Evolutionary conservation across 148 eudicot genomes (phyloP).

Genomic region (Heliamphora exappendiculata): DNA sequence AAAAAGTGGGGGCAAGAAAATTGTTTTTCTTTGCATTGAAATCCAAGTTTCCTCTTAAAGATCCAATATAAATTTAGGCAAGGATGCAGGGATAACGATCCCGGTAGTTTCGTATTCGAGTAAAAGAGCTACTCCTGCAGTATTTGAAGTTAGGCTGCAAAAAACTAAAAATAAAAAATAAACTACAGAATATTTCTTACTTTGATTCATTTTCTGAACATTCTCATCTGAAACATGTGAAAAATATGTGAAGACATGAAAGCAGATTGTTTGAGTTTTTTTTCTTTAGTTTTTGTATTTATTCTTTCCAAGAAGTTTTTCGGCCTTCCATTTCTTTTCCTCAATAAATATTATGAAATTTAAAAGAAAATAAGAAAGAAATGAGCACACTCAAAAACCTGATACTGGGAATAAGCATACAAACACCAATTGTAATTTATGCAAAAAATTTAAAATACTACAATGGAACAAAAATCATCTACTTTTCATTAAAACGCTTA

Average conservation of each 20-base stretch:
- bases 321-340: background rate
- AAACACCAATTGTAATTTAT: background rate
- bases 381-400: background rate
- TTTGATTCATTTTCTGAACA: too few relatives aligned
- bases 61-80: background rate
- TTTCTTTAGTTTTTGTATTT: background rate
- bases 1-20: too few relatives aligned
- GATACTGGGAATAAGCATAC: background rate
- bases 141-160: background rate
- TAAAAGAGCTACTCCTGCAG: background rate
- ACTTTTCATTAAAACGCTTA: too few relatives aligned
- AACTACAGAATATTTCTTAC: too few relatives aligned
- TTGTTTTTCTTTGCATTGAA: background rate
- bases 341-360: background rate
- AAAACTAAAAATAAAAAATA: too few relatives aligned
- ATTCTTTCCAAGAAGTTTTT: background rate
- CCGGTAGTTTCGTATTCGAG: background rate
- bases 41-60: background rate
- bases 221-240: background rate
- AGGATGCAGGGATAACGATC: background rate
- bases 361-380: background rate
- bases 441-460: too few relatives aligned
- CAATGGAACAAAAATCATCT: too few relatives aligned
- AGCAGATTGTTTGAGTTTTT: background rate
- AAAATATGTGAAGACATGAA: background rate